These are phyloP conservation scores for Trichoderma afroharzianum DNA, from an alignment of 2,329 filamentous ascomycete species.

Conservation along the genomic window DNA sequence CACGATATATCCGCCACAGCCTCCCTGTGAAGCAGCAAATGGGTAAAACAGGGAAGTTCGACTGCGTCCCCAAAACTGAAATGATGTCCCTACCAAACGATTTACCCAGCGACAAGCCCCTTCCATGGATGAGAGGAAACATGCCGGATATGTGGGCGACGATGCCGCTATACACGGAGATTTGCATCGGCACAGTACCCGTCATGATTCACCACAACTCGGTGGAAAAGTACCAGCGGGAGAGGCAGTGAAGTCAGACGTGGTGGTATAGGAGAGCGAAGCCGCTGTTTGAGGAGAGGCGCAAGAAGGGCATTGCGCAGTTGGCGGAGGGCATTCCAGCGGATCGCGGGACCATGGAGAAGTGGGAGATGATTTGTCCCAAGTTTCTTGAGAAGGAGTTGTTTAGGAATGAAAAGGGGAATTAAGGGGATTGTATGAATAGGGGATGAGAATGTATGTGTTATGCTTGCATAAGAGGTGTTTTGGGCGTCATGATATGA, in stretches of 20 bases:
- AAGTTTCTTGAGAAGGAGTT: constrained; percentile 24
- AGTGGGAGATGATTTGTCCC: constrained; percentile 28
- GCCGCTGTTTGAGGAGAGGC: constrained; percentile 21
- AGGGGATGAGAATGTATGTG: background rate
- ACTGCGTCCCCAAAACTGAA: constrained; percentile 23
- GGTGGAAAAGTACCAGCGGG: constrained; percentile 22
- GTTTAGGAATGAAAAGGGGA: constrained; percentile 22
- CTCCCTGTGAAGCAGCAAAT: constrained; percentile 23
- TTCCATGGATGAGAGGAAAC: constrained; percentile 8
- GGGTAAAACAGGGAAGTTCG: constrained; percentile 21
- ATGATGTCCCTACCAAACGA: constrained; percentile 12
- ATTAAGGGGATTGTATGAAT: background rate
- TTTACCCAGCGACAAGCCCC: background rate
- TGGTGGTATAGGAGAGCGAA: constrained; percentile 26
- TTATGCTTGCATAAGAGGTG: background rate
- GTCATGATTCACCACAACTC: constrained; percentile 31
- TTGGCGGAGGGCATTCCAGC: constrained; percentile 21
- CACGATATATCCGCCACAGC: constrained; percentile 25
- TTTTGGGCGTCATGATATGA: background rate
- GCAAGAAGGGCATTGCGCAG: constrained; percentile 16
- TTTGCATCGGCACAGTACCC: constrained; percentile 28
- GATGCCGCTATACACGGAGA: constrained; percentile 28
- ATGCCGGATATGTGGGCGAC: constrained; percentile 23
- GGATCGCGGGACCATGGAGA: constrained; percentile 19
- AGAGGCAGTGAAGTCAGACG: constrained; percentile 25